Evolutionary conservation across 441 rosid species (phyloP).

Genomic region (Capsella rubella): DNA sequence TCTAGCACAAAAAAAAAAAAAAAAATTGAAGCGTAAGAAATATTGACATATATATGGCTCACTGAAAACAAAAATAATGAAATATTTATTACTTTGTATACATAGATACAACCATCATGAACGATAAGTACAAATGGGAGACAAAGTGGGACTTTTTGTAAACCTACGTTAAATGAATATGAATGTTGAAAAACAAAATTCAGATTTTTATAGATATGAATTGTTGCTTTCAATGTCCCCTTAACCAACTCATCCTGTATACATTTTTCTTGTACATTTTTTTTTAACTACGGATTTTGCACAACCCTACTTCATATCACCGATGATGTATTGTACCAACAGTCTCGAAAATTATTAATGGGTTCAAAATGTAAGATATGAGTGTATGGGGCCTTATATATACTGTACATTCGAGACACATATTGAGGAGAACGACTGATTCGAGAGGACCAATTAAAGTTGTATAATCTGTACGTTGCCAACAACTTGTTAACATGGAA

Average conservation of each 20-base stretch:
- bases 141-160: constrained; percentile 29
- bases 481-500: no score
- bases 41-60: not conserved
- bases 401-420: no score
- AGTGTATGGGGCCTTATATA: no score
- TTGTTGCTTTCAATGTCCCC: constrained; percentile 42
- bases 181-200: constrained; percentile 21
- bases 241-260: constrained; percentile 31
- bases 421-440: no score
- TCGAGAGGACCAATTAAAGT: no score
- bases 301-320: not conserved
- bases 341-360: no score
- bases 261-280: not conserved
- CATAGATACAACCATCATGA: constrained; percentile 19
- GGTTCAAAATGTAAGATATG: no score
- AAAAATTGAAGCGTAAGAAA: not conserved
- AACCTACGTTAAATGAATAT: constrained; percentile 5
- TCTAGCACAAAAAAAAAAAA: not conserved
- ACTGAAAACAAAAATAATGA: not conserved
- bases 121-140: constrained; percentile 1
- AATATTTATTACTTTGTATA: constrained; percentile 6
- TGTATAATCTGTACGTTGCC: no score
- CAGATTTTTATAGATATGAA: constrained; percentile 5
- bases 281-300: not conserved
- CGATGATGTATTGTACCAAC: not conserved